Evolutionary conservation across 352 stramenopile genomes (phyloP), one percentile per base, ranked within the genome.

Genomic region (Pythium rhizo-oryzae): DNA sequence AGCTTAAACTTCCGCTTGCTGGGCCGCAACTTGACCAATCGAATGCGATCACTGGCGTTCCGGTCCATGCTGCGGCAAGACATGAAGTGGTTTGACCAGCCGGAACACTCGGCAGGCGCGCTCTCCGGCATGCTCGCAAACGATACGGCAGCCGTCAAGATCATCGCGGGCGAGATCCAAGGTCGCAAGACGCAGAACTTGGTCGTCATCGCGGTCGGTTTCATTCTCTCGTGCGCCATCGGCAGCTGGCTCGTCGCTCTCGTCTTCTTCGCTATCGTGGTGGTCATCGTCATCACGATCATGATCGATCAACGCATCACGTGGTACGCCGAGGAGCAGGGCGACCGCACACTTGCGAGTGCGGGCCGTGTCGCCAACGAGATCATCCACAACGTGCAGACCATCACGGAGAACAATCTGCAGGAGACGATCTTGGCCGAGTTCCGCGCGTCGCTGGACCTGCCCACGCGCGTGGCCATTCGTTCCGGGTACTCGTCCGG

Each of bases 81-180:
- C 30, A 66, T 92, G 28, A 82, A 74, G 11, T 94, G 82, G 77
- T 93, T 93, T 70, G 83, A 94, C 55, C 16, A 65, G 18, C 62
- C 81, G 7, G 53, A 79, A 16, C 83, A 92, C 59, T 72, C 81
- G n/a, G 78, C 82, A 0, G 86, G 86, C 16, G 80, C 77, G 11
- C 70, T 94, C 24, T 68, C 81, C 0, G 69, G 74, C 11, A 76
- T 82, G 7, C 61, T 94, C 13, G 73, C 82, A 4, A 90, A 74
- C 1, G 86, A 94, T 59, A 73, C 83, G 24, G 80, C 84, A 1
- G 77, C 83, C 0, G 67, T 94, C 25, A 82, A 90, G 64, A 75
- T 74, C 24, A 81, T 84, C 64, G 78, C 73, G 1, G 70, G 71
- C 0, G 71, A 82, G 7, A 72, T 72, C 58, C 65, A 72, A 24